Conservation (phyloP, 2,329 filamentous ascomycete species). For the Endoconidiophora polonica region DNA sequence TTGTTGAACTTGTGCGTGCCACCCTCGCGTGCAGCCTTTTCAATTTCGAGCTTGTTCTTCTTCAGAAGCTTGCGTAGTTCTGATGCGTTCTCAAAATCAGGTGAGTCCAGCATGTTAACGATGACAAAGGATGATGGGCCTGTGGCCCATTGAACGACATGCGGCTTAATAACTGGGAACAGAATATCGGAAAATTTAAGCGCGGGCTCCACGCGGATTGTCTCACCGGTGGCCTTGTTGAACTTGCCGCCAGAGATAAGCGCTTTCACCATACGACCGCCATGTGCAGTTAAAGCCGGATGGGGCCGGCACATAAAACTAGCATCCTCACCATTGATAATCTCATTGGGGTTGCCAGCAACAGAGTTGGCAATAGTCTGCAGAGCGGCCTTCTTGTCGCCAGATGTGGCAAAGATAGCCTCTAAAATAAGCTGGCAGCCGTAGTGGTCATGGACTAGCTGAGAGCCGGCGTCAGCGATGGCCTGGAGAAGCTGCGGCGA, state of each 20-base stretch:
- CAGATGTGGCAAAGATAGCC: slow-evolving; percentile 57
- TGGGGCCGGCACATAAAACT: slow-evolving; percentile 28
- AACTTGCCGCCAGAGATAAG: slow-evolving; percentile 81
- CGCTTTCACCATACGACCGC: slow-evolving; percentile 75
- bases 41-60: slow-evolving; percentile 54
- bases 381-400: slow-evolving; percentile 62
- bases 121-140: slow-evolving; percentile 76
- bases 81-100: slow-evolving; percentile 48
- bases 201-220: slow-evolving; percentile 56
- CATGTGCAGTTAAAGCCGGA: slow-evolving; percentile 42
- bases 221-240: slow-evolving; percentile 53
- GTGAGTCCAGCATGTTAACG: slow-evolving; percentile 61
- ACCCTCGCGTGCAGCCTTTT: slow-evolving; percentile 47
- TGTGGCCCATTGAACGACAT: slow-evolving; percentile 69
- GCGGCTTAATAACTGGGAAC: slow-evolving; percentile 63
- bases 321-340: slow-evolving; percentile 18
- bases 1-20: slow-evolving; percentile 35
- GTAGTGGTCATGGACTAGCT: slow-evolving; percentile 58
- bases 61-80: slow-evolving; percentile 54
- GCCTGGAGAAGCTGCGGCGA: slow-evolving; percentile 61
- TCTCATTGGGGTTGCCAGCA: slow-evolving; percentile 32
- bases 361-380: slow-evolving; percentile 50
- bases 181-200: slow-evolving; percentile 66
- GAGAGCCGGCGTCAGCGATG: slow-evolving; percentile 49
- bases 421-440: slow-evolving; percentile 79